phyloP scores from a whole-genome alignment of 345 rosid species.

The Eucalyptus dawsonii region DNA sequence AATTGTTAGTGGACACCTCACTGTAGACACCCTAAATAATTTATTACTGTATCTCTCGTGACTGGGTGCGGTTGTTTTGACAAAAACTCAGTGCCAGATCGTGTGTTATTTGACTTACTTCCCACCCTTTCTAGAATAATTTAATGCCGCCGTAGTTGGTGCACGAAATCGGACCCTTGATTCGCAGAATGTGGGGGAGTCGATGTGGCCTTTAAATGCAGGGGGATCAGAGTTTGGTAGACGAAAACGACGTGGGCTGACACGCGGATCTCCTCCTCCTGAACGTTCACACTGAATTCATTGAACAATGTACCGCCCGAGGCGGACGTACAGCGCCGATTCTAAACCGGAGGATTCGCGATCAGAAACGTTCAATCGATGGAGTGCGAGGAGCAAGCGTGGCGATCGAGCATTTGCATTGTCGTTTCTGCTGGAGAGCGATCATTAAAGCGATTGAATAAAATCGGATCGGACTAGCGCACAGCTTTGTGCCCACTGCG shows the following conservation, averaged over 20 bases:
- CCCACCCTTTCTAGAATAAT: neutral
- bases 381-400: neutral
- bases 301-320: too few species aligned
- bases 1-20: neutral
- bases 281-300: neutral
- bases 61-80: neutral
- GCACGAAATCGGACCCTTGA: neutral
- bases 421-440: neutral
- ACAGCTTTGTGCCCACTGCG: neutral
- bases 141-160: neutral
- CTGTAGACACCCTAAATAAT: neutral
- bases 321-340: accelerated
- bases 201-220: neutral
- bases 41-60: neutral
- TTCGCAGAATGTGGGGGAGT: neutral
- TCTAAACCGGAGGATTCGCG: neutral
- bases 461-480: neutral
- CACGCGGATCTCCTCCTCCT: neutral
- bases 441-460: neutral
- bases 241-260: neutral
- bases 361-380: neutral
- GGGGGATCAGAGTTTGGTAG: neutral
- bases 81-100: neutral
- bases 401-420: neutral
- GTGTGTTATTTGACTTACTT: neutral